Evolutionary conservation across 2,329 filamentous ascomycete species (phyloP).

Genomic region (Monilinia fructicola): DNA sequence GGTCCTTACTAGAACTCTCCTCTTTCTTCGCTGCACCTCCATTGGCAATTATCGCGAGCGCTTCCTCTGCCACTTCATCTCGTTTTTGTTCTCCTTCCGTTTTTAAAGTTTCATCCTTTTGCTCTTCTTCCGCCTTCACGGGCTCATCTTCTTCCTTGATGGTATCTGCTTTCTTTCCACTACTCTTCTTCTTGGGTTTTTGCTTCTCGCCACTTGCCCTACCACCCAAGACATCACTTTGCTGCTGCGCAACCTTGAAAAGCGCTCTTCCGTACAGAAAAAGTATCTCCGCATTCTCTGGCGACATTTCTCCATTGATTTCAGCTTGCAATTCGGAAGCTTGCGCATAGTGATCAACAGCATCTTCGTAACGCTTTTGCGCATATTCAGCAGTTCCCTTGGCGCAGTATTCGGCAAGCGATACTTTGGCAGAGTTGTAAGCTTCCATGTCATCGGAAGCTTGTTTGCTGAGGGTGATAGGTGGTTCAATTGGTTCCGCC

Average conservation of each 20-base stretch:
- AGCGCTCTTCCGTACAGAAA: constrained; percentile 92
- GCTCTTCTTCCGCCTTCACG: constrained; percentile 52
- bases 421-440: constrained; percentile 51
- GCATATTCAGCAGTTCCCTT: constrained; percentile 83
- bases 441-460: constrained; percentile 34
- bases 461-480: constrained; percentile 29
- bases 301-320: constrained; percentile 87
- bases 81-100: constrained; percentile 45
- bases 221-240: constrained; percentile 90
- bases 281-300: constrained; percentile 88
- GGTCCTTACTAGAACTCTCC: constrained; percentile 40
- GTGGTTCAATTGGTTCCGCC: constrained; percentile 37
- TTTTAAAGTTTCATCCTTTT: constrained; percentile 48
- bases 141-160: constrained; percentile 52
- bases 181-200: constrained; percentile 47
- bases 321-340: constrained; percentile 88
- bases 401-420: constrained; percentile 72
- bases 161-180: constrained; percentile 45
- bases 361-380: constrained; percentile 82
- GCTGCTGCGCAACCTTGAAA: constrained; percentile 90
- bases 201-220: constrained; percentile 63
- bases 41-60: constrained; percentile 43
- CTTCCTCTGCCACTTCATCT: constrained; percentile 49
- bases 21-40: constrained; percentile 39
- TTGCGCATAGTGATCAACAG: constrained; percentile 82